These are phyloP conservation scores for Tuber indicum DNA, from an alignment of 495 filamentous ascomycete species.

Conservation along the genomic window DNA sequence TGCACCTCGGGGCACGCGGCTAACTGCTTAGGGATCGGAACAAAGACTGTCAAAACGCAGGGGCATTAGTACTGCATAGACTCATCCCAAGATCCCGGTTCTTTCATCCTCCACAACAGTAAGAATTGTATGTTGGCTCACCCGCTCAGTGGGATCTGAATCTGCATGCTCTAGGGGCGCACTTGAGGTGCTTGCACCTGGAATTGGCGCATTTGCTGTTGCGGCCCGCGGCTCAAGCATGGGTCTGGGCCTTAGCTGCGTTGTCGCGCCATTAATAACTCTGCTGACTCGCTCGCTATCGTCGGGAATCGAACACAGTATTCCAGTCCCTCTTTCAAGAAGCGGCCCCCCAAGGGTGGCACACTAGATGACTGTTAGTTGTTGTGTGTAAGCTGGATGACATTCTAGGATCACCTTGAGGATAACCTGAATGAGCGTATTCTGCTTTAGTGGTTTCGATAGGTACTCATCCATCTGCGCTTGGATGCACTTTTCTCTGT, in stretches of 20 bases:
- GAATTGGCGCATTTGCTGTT: conserved; percentile 25
- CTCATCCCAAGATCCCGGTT: neutral
- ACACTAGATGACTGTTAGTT: conserved; percentile 48
- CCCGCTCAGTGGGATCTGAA: conserved; percentile 30
- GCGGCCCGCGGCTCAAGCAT: conserved; percentile 28
- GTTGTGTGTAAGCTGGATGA: conserved; percentile 8
- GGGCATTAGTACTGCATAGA: neutral
- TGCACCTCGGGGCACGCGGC: conserved; percentile 13
- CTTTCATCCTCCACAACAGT: conserved; percentile 13
- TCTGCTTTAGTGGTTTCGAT: conserved; percentile 95
- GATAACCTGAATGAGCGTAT: conserved; percentile 97
- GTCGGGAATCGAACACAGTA: conserved; percentile 38
- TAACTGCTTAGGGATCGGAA: conserved; percentile 38
- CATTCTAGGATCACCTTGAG: conserved; percentile 54
- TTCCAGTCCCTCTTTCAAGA: conserved; percentile 52
- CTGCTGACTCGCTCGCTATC: conserved; percentile 40
- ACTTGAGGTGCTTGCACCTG: conserved; percentile 13
- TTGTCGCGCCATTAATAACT: conserved; percentile 37
- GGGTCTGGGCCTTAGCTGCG: conserved; percentile 27
- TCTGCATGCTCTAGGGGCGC: conserved; percentile 25
- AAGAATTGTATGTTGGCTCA: conserved; percentile 33
- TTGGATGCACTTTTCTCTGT: conserved; percentile 95
- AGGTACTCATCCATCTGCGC: conserved; percentile 99
- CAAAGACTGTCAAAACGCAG: conserved; percentile 20
- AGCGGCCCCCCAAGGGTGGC: conserved; percentile 86